Conservation (phyloP, 305 asterid species). For the Andrographis paniculata region DNA sequence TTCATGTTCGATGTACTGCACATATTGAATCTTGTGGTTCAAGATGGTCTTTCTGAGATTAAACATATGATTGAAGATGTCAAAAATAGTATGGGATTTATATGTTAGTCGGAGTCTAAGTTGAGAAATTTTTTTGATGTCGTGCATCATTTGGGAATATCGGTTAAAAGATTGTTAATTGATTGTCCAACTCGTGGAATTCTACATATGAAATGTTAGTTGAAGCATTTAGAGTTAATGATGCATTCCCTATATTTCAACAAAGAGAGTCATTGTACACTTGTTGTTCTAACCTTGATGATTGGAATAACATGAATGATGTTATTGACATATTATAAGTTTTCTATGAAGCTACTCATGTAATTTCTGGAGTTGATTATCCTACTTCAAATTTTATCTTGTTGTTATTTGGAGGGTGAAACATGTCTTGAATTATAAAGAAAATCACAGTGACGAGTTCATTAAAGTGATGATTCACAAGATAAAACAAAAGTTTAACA, state of each 20-base stretch:
- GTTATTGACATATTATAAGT: neutral
- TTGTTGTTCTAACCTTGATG: conserved; percentile 11
- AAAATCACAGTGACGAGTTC: too few species aligned
- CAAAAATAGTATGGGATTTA: neutral
- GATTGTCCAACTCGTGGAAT: conserved; percentile 5
- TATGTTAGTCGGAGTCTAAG: conserved; percentile 9
- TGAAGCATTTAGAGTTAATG: conserved; percentile 8
- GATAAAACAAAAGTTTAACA: too few species aligned
- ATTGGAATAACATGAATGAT: too few species aligned
- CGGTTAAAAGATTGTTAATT: neutral
- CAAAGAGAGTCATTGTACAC: neutral
- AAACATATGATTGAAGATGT: conserved; percentile 1
- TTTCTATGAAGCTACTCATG: conserved; percentile 13
- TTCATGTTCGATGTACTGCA: too few species aligned
- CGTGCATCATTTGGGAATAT: neutral
- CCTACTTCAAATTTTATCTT: conserved; percentile 16
- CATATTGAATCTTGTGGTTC: too few species aligned
- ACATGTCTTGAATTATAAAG: conserved; percentile 5
- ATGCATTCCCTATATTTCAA: conserved; percentile 14
- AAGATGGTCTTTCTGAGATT: too few species aligned
- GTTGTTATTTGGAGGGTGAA: conserved; percentile 11
- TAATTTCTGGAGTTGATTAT: conserved; percentile 8
- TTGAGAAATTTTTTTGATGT: conserved; percentile 11
- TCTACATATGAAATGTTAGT: too few species aligned
- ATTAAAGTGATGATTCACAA: too few species aligned